Evolutionary conservation across 768 basidiomycete species (phyloP), one percentile per base, ranked within the genome.

Genomic region (Dentipellis fragilis): DNA sequence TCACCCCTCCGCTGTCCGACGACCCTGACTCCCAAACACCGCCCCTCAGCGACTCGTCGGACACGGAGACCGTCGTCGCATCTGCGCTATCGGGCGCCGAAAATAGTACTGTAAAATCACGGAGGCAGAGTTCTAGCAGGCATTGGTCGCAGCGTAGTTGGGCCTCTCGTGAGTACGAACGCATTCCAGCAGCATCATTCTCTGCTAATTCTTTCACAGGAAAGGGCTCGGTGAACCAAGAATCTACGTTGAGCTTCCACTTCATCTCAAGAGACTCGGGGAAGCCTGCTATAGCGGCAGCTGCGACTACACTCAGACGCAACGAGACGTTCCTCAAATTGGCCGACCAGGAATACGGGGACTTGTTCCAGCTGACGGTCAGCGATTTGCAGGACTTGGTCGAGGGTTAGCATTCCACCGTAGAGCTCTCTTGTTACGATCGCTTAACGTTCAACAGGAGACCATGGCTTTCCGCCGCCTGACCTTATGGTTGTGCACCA

Each of bases 401-500:
- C 56, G 84, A 89, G 76, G 80, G 89, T 84, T 49, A 16, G 38
- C 37, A 21, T 42, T 11, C 8, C 4, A 56, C 36, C 29, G 19
- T 34, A 9, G 12, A 9, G 2, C 17, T n/a, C n/a, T n/a, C n/a
- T n/a, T n/a, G 22, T 36, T 2, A 21, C 47, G 10, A 47, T 48
- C 47, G 55, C 52, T 14, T 11, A 29, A 46, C 22, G 58, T 54
- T 47, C 56, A 57, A 54, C 52, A 83, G 81, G 75, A 47, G 69
- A 78, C 59, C 67, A 73, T 54, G 80, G 75, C 37, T 72, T 88
- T 47, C 76, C 81, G 16, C 72, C 85, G 12, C 87, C 89, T 12
- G 87, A 92, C 62, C 79, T 92, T 51, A 79, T 89, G 75, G 81
- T 92, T 60, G 73, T 90, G 14, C 87, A 91, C 63, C 71, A 80